A percentile compares a stretch with the other conserved stretches of the same genome.
Conservation (phyloP, 208 protist species). For the Tritrichomonas foetus region DNA sequence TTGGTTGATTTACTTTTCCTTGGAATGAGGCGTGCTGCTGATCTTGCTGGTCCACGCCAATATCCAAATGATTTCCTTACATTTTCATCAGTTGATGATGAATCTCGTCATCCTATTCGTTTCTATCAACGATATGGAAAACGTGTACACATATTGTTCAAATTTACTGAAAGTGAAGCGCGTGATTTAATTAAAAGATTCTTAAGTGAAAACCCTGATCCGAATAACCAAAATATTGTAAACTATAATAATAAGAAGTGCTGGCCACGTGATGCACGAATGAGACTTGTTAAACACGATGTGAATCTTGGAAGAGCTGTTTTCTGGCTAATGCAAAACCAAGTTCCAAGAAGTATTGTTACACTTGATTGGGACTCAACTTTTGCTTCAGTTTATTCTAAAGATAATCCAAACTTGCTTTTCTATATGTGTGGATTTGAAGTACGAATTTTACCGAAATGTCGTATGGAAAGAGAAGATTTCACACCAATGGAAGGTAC, state of each 20-base stretch:
- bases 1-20: conserved; percentile 97
- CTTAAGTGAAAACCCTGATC: conserved; percentile 97
- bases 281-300: conserved; percentile 99
- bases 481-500: conserved; percentile 88
- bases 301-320: conserved; percentile 98
- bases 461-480: conserved; percentile 74
- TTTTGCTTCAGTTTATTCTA: conserved; percentile 98
- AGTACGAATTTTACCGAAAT: conserved; percentile 72
- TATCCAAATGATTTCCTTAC: conserved; percentile 95
- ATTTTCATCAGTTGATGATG: conserved; percentile 81
- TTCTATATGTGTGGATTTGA: conserved; percentile 99
- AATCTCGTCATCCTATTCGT: conserved; percentile 89
- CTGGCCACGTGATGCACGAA: conserved; percentile 97
- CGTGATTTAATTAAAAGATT: conserved; percentile 95
- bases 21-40: conserved; percentile 88
- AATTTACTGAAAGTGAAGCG: conserved; percentile 91
- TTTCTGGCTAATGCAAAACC: conserved; percentile 98
- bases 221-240: conserved; percentile 99
- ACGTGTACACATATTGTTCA: conserved; percentile 89
- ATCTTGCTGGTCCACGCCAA: conserved; percentile 90
- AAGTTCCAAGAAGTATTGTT: conserved; percentile 89
- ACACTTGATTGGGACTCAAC: conserved; percentile 86
- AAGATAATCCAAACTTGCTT: conserved; percentile 99
- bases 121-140: conserved; percentile 81
- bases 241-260: conserved; percentile 98